These are phyloP conservation scores for Diaporthe citri DNA, from an alignment of 2,329 filamentous ascomycete species.

Conservation along the genomic window DNA sequence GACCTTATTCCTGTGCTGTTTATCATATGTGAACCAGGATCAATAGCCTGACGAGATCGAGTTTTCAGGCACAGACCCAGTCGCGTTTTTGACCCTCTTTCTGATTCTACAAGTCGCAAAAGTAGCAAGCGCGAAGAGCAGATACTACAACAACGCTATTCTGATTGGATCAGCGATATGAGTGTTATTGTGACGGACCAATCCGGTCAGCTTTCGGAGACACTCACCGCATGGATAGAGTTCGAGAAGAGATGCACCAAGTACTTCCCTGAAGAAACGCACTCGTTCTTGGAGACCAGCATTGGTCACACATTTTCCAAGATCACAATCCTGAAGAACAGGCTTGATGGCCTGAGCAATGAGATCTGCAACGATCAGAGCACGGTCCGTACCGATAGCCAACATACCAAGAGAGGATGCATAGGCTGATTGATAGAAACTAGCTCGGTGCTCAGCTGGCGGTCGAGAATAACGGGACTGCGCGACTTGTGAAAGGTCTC, in stretches of 20 bases:
- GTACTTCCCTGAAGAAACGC: not conserved
- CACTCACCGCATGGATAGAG: slow-evolving; percentile 1
- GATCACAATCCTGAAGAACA: not conserved
- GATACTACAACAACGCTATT: slow-evolving; percentile 13
- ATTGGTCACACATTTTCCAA: slow-evolving; percentile 1
- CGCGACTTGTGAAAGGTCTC: slow-evolving; percentile 2
- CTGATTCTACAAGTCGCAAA: accelerated
- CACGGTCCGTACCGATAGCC: not conserved
- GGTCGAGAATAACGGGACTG: slow-evolving; percentile 17
- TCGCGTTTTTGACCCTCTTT: not conserved
- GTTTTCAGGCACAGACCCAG: not conserved
- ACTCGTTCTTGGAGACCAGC: not conserved
- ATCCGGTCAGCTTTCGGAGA: not conserved
- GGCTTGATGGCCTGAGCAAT: not conserved
- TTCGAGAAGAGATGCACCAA: slow-evolving; percentile 5
- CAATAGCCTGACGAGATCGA: not conserved
- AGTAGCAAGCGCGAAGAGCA: not conserved
- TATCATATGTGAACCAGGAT: too few relatives aligned
- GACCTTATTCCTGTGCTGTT: too few relatives aligned
- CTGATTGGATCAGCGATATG: slow-evolving; percentile 14
- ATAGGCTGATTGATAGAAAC: not conserved
- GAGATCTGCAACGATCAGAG: not conserved
- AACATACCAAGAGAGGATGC: not conserved
- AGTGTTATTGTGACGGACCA: not conserved
- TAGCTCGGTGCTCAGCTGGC: slow-evolving; percentile 10